Base-by-base conservation (phyloP, 805 yeast species). In the Ogataea methanolica region DNA sequence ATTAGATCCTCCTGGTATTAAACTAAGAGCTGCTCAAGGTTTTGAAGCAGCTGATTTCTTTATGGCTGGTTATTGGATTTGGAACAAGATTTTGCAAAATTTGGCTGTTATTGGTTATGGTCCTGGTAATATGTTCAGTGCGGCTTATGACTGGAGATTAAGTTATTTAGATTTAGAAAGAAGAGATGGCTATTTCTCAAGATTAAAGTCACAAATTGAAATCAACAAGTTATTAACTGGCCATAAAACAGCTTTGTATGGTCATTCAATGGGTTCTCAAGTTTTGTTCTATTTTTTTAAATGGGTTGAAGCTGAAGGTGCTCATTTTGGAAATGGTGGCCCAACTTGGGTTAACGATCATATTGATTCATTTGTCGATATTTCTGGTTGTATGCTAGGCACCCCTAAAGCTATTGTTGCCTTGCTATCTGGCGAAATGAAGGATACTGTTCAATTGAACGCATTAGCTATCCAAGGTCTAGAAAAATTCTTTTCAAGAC, bases 191-290 rank as follows among this genome's bases (percentile, higher is more conserved):
- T 94, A 88, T 68, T 94, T 94, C 61, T 69, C 89, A 12, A 83
- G 81, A 57, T 71, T 94, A 50, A 88, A 90, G 68, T 57, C 70
- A 21, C 83, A 80, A 57, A 82, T 92, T 46, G 99, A 94, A 66
- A 54, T 79, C 21, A 73, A 73, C 49, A 70, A 75, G 51, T 59
- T 64, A 15, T 55, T 71, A 17, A 76, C 76, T 6, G 77, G 76
- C 14, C 83, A 90, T 45, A 92, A 90, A 59, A 71, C 87, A 1
- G 82, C 85, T n/a, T 59, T 94, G 15, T 76, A 83, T 17, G 95
- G 96, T 21, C 99, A 94, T 65, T 92, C 98, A 0, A 94, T 94
- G 99, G 99, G 99, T 2, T 76, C 96, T 0, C 98, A 94, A 67
- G 79, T 94, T 35, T 79, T 85, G 2, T 88, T 79, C 62, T 94